Conservation (phyloP, 192 early-diverging fungal species). For the Podila minutissima region DNA sequence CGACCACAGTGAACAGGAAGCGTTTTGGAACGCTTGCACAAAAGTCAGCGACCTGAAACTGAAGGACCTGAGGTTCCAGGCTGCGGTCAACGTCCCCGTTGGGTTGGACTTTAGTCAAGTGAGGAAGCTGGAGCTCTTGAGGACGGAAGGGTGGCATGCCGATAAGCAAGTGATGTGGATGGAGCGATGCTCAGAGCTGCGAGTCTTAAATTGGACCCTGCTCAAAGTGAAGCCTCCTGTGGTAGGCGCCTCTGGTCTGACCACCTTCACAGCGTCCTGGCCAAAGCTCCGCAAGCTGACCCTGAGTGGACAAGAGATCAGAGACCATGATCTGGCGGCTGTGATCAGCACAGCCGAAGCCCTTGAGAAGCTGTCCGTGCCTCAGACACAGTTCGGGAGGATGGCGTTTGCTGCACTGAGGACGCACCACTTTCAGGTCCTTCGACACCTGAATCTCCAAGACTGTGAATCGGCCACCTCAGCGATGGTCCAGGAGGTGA, state of each 20-base stretch:
- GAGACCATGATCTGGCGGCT: not conserved
- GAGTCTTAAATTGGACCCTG: too few species aligned
- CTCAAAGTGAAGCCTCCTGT: too few species aligned
- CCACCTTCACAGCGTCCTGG: not conserved
- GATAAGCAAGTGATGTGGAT: too few species aligned
- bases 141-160: too few species aligned
- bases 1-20: not conserved
- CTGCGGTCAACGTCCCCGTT: too few species aligned
- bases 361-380: not conserved
- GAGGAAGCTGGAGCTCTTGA: too few species aligned
- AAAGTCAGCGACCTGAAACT: not conserved
- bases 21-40: not conserved
- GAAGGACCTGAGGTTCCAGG: too few species aligned
- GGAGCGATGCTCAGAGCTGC: too few species aligned
- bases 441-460: not conserved
- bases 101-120: too few species aligned
- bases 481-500: not conserved
- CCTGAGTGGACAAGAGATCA: not conserved
- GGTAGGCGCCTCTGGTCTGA: not conserved
- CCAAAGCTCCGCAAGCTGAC: not conserved
- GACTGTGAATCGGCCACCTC: not conserved
- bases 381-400: not conserved
- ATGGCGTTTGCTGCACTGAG: not conserved
- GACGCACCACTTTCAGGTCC: not conserved
- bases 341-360: not conserved